Conservation (phyloP, 768 basidiomycete species). For the Suillus brevipes region DNA sequence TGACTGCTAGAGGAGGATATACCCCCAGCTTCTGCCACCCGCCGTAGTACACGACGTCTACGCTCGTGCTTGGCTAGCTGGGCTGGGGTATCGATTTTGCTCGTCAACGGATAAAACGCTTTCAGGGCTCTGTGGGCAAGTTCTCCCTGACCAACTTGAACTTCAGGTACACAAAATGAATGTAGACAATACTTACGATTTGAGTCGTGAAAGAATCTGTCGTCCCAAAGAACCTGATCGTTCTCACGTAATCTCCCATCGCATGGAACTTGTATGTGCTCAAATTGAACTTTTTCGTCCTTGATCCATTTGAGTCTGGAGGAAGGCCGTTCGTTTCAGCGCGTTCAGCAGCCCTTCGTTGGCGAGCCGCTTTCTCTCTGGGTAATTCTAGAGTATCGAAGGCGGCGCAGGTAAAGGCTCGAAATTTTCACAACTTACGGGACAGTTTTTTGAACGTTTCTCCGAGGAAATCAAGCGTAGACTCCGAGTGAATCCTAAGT, state of each 20-base stretch:
- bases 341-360: slow-evolving; percentile 11
- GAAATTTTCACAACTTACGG: slow-evolving; percentile 22
- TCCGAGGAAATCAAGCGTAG: slow-evolving; percentile 20
- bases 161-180: not conserved
- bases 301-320: not conserved
- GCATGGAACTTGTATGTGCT: slow-evolving; percentile 18
- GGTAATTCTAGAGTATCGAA: slow-evolving; percentile 30
- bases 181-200: slow-evolving; percentile 20
- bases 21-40: not conserved
- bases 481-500: slow-evolving; percentile 31
- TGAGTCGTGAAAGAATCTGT: slow-evolving; percentile 31
- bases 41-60: no score
- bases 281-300: slow-evolving; percentile 13
- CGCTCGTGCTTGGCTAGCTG: not conserved
- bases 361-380: slow-evolving; percentile 25
- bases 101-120: slow-evolving; percentile 27
- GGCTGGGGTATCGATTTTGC: not conserved
- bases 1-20: not conserved
- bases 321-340: not conserved
- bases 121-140: slow-evolving; percentile 38
- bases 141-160: slow-evolving; percentile 33
- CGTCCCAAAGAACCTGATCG: slow-evolving; percentile 26
- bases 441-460: slow-evolving; percentile 17
- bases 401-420: slow-evolving; percentile 21
- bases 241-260: slow-evolving; percentile 13